Base-by-base conservation (phyloP, 2,329 filamentous ascomycete species). In the Plenodomus lindquistii region DNA sequence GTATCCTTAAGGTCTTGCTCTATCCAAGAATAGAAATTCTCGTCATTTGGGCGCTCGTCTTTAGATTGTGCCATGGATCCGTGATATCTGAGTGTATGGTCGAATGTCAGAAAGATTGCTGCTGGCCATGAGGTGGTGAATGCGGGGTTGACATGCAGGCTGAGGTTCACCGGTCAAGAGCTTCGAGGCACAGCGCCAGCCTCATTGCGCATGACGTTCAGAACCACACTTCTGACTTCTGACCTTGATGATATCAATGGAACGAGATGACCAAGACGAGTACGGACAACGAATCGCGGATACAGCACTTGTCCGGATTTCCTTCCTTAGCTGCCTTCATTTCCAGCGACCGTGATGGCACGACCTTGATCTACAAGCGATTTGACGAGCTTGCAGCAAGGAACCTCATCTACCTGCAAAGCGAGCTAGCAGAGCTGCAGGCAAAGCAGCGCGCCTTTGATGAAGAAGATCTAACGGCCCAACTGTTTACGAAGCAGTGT, bases 271-370 rank as follows among this genome's bases (percentile, higher is more conserved):
- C 36, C 2, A n/a, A 7, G 9, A 21, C 9, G 11, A 44, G 27
- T 24, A 7, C 8, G 19, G 47, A 44, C 24, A 6, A 13, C 7
- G 48, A 48, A 27, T 37, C 41, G 6, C 21, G 27, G 29, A 31
- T 5, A 13, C 34, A 49, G 5, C n/a, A 19, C 16, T 38, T 55
- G 10, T 31, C 40, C 2, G 57, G 59, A 3, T 63, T 43, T 41
- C 51, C 57, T 7, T 53, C 57, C 2, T 53, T 57, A 17, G 57
- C 60, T 9, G 24, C 35, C n/a, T 61, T 52, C 19, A 58, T 64
- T 6, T 50, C 53, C 1, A 51, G 48, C 20, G 53, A 60, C 37
- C 27, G 10, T 10, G 60, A 63, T 31, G 39, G 47, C 1, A 47
- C 50, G 9, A 51, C 50, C 0, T 34, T 50, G 15, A 50, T 63